Evolutionary conservation across 768 basidiomycete genomes (phyloP).

Genomic region (Panaeolus cyanescens): DNA sequence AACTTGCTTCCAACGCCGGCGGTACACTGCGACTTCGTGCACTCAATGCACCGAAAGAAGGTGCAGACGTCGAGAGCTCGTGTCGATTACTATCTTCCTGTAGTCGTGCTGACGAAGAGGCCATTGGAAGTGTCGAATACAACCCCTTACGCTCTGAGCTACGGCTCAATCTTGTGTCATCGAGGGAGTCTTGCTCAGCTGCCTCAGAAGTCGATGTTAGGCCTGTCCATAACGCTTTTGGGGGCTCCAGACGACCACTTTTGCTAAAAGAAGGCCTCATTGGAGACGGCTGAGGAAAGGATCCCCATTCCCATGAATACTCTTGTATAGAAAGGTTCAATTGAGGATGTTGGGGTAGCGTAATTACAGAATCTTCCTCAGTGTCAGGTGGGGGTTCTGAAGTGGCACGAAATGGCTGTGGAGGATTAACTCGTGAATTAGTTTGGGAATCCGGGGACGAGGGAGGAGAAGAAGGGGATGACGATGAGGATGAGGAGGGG

Average conservation of each 20-base stretch:
- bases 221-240: slow-evolving; percentile 9
- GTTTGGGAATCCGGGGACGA: slow-evolving; percentile 20
- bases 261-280: slow-evolving; percentile 54
- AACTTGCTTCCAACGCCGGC: slow-evolving; percentile 42
- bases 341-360: slow-evolving; percentile 9
- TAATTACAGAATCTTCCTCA: slow-evolving; percentile 21
- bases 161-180: slow-evolving; percentile 13
- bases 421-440: slow-evolving; percentile 26
- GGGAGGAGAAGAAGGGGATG: slow-evolving; percentile 17
- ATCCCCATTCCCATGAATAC: slow-evolving; percentile 96
- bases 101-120: neutral
- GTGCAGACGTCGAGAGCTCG: neutral
- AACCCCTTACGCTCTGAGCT: neutral
- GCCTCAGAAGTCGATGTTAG: neutral
- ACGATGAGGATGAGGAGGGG: slow-evolving; percentile 16
- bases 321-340: slow-evolving; percentile 46
- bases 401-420: slow-evolving; percentile 46
- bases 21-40: slow-evolving; percentile 61
- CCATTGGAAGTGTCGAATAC: neutral
- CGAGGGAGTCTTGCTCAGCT: slow-evolving; percentile 23
- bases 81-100: neutral
- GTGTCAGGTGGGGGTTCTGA: slow-evolving; percentile 65
- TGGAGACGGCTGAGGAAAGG: slow-evolving; percentile 81
- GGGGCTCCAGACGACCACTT: slow-evolving; percentile 37
- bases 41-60: slow-evolving; percentile 15